Base-by-base conservation (phyloP, 352 stramenopile species). In the Pythium biforme region DNA sequence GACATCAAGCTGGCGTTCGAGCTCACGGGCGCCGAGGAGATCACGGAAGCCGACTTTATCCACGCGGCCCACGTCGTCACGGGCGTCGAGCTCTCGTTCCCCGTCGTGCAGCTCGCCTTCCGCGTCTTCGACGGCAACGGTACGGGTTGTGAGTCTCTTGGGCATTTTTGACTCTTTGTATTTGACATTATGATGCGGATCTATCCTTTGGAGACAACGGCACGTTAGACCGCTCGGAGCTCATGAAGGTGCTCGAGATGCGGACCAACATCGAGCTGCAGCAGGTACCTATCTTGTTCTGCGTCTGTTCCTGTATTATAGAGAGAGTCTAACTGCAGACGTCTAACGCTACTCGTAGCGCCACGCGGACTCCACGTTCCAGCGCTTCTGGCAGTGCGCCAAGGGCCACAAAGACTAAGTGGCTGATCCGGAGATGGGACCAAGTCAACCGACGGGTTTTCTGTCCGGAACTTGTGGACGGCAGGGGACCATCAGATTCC, bases 1-100 rank as follows among this genome's bases (percentile, higher is more conserved):
- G 81, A 89, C 52, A 92, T 92, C 69, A 83, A 89, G 58, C 63
- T 89, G 26, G 77, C 75, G 12, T 89, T 90, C 50, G 83, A 92
- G 43, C 74, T 92, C 23, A 86, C 69, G 2, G 76, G 72, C 29
- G 71, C 66, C 2, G 74, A 83, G 0, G 83, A 90, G 61, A 86
- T 90, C 65, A 90, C 75, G 11, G 83, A 90, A 76, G 72, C 74
- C 10, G 81, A 92, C 39, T 92, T 92, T 64, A 87, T 90, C 55
- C 79, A 75, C 26, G 83, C 83, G 1, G 69, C 75, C 14, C 79
- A 70, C 17, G 70, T 92, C 51, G 83, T 90, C 20, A 88, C 69
- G 43, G 77, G 78, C 40, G 79, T 88, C 15, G 79, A 89, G 53
- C 62, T 92, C 22, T 76, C 83, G 41, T 84, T 81, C 29, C 76